phyloP scores from a whole-genome alignment of 2,329 filamentous ascomycete species.

The Aspergillus nomiae region DNA sequence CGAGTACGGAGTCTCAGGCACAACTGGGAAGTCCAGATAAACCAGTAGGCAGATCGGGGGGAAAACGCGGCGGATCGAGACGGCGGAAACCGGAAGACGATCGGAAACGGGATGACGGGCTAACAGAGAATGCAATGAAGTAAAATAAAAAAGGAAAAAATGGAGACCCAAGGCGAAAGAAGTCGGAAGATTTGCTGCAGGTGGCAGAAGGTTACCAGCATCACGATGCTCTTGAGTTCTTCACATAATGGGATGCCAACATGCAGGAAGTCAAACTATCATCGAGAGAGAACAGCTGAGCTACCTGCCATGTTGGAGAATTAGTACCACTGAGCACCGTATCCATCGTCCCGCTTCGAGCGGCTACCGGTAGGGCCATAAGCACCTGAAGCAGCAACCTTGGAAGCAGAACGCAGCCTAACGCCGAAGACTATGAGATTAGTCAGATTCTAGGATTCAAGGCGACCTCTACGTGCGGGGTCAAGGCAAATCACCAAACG shows the following conservation, averaged over 20 bases:
- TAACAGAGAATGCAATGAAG: conserved; percentile 37
- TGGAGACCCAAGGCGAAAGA: conserved; percentile 35
- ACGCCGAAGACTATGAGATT: conserved; percentile 80
- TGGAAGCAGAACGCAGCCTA: conserved; percentile 83
- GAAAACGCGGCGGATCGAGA: conserved; percentile 34
- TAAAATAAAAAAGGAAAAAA: conserved; percentile 30
- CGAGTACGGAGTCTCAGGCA: conserved; percentile 10
- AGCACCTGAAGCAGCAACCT: conserved; percentile 61
- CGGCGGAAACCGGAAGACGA: conserved; percentile 34
- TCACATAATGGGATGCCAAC: conserved; percentile 30
- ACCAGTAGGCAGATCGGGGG: conserved; percentile 20
- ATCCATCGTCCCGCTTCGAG: conserved; percentile 57
- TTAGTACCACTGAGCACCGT: conserved; percentile 51
- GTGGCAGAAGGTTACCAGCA: conserved; percentile 30
- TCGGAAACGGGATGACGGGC: conserved; percentile 39
- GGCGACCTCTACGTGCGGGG: conserved; percentile 70
- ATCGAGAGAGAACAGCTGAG: conserved; percentile 24
- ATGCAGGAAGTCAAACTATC: conserved; percentile 28
- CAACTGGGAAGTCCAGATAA: conserved; percentile 8
- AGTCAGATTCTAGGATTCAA: conserved; percentile 74
- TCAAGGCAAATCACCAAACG: conserved; percentile 72
- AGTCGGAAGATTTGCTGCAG: conserved; percentile 36
- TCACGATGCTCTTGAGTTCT: conserved; percentile 32
- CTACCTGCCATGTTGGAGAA: conserved; percentile 36
- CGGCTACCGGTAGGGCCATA: conserved; percentile 51